Percentiles rank a stretch among this genome's conserved stretches.
Evolutionary conservation across 164 flowering plant genomes (phyloP).

Genomic region (Vitis rotundifolia): DNA sequence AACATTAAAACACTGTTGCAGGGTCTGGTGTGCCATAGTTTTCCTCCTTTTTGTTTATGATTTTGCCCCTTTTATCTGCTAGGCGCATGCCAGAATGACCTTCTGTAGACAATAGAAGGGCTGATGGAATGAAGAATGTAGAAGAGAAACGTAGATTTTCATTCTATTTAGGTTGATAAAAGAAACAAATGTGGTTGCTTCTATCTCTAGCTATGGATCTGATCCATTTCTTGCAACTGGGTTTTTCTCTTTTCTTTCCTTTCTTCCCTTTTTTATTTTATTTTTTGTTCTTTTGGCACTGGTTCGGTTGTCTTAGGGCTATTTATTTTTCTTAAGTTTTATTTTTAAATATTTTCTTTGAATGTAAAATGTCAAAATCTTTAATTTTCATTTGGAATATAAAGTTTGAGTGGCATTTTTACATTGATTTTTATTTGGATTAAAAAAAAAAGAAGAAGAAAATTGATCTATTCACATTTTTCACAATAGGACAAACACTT

Average conservation of each 20-base stretch:
- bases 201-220: conserved; percentile 14
- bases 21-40: neutral
- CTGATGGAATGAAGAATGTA: neutral
- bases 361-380: too few species aligned
- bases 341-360: too few species aligned
- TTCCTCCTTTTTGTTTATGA: neutral
- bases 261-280: too few species aligned
- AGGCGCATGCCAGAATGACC: neutral
- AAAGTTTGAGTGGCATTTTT: too few species aligned
- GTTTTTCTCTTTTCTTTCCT: conserved; percentile 4
- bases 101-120: neutral
- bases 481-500: too few species aligned
- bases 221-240: conserved; percentile 11
- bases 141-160: neutral
- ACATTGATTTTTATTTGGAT: too few species aligned
- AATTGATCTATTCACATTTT: too few species aligned
- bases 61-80: neutral
- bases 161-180: neutral
- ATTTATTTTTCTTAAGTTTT: too few species aligned
- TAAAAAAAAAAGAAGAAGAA: too few species aligned
- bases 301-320: too few species aligned
- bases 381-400: too few species aligned
- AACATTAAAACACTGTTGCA: neutral
- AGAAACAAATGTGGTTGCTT: conserved; percentile 11
- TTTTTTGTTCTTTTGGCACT: too few species aligned